Conservation (phyloP, 75 land plant species). For the Gnetum montanum region DNA sequence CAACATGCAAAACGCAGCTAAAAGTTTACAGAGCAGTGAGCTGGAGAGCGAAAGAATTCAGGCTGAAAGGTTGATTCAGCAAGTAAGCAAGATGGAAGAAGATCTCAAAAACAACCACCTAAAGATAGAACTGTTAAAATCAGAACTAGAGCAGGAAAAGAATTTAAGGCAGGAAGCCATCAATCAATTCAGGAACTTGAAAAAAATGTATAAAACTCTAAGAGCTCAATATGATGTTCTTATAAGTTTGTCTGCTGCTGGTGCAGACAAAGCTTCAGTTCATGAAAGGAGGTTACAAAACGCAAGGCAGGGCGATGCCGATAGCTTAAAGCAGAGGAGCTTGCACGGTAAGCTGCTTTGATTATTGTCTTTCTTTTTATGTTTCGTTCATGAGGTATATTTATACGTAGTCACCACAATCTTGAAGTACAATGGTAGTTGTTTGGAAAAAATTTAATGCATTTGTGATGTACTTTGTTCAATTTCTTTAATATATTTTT, state of each 20-base stretch:
- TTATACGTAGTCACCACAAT: no score
- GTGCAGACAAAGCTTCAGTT: constrained; percentile 5
- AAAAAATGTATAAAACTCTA: constrained; percentile 32
- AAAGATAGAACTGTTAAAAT: neutral
- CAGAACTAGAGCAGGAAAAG: constrained; percentile 31
- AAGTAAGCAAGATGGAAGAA: constrained; percentile 18
- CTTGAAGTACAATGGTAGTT: no score
- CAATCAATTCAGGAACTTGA: constrained; percentile 9
- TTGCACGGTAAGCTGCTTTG: constrained; percentile 3
- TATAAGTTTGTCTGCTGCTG: constrained; percentile 12
- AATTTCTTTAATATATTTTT: no score
- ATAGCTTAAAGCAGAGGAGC: constrained; percentile 3
- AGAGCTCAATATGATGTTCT: constrained; percentile 53
- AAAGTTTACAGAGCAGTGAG: constrained; percentile 28
- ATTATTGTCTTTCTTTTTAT: no score
- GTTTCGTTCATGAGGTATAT: no score
- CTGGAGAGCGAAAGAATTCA: constrained; percentile 15
- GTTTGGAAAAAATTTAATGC: no score
- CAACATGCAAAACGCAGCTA: constrained; percentile 9
- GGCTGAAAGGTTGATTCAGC: constrained; percentile 14
- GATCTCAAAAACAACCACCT: constrained; percentile 5
- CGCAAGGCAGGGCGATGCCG: neutral
- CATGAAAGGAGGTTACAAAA: constrained; percentile 2
- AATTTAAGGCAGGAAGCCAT: constrained; percentile 8
- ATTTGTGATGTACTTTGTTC: no score